These are phyloP conservation scores for Aureobasidium sp. DNA, from an alignment of 2,329 filamentous ascomycete species.

Conservation along the genomic window DNA sequence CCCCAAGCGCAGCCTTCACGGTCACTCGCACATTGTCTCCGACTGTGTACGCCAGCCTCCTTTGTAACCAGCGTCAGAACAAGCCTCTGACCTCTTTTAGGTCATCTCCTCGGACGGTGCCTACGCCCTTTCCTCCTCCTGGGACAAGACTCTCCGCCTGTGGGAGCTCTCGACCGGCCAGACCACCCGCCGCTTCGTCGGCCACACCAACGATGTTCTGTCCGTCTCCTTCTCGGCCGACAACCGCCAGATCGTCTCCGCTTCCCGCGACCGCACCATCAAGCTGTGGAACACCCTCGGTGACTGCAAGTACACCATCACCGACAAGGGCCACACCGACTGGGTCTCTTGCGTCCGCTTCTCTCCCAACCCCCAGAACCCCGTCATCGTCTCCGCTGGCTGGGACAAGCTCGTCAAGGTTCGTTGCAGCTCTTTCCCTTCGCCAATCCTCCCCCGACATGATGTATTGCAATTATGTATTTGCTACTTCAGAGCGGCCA, in stretches of 20 bases:
- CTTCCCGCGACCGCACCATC: constrained; percentile 96
- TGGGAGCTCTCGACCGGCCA: constrained; percentile 98
- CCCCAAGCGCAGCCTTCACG: constrained; percentile 97
- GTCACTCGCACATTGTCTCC: constrained; percentile 99
- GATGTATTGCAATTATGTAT: constrained; percentile 98
- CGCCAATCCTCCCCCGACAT: constrained; percentile 44
- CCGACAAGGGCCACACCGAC: constrained; percentile 99
- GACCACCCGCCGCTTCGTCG: constrained; percentile 97
- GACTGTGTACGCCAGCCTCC: constrained; percentile 76
- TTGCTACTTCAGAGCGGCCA: constrained; percentile 99
- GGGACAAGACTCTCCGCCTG: constrained; percentile 99
- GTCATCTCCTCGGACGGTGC: constrained; percentile 99
- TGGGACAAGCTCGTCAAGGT: constrained; percentile 99
- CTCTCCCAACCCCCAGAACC: constrained; percentile 99
- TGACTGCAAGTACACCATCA: constrained; percentile 99
- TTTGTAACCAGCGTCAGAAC: not conserved
- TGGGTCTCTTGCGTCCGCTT: constrained; percentile 99
- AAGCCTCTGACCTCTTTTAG: constrained; percentile 41
- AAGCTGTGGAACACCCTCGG: constrained; percentile 99
- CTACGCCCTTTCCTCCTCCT: constrained; percentile 96
- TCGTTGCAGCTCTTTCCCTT: constrained; percentile 38
- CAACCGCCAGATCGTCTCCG: constrained; percentile 99
- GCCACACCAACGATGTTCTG: constrained; percentile 98
- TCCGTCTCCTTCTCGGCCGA: constrained; percentile 99
- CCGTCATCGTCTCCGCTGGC: constrained; percentile 94